phyloP scores from a whole-genome alignment of 176 grass and related monocot genomes.

The Musa itinerans region DNA sequence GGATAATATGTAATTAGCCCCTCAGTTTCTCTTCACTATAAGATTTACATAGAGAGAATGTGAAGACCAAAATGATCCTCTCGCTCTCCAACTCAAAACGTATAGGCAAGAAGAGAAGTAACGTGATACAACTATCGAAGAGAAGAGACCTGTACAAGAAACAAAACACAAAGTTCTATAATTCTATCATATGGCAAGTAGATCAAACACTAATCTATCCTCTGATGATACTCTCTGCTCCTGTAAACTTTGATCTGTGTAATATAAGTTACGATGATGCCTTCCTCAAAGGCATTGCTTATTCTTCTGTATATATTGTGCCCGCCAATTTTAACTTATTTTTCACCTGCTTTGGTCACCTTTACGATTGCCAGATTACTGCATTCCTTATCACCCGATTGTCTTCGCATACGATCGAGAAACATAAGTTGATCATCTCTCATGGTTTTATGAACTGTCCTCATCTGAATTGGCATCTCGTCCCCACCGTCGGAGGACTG shows the following conservation, averaged over 20 bases:
- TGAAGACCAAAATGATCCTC: too few species aligned
- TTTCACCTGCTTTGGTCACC: neutral
- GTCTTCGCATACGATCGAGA: neutral
- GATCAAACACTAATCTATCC: too few species aligned
- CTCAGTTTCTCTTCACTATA: too few species aligned
- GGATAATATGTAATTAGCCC: too few species aligned
- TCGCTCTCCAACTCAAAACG: neutral
- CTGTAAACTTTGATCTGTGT: neutral
- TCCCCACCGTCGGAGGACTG: slow-evolving; percentile 41
- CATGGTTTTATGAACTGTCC: slow-evolving; percentile 48
- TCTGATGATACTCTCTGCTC: neutral
- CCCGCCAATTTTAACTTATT: neutral
- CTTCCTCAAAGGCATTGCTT: neutral
- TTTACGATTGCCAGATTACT: neutral
- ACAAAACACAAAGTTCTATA: neutral
- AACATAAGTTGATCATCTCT: neutral
- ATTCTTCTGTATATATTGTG: neutral
- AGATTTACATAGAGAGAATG: too few species aligned
- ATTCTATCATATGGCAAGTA: neutral
- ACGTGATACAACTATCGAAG: neutral
- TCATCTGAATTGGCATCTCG: slow-evolving; percentile 55
- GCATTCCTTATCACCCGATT: neutral
- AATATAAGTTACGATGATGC: neutral
- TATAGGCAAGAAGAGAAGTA: neutral
- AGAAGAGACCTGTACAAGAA: neutral